Base-by-base conservation (phyloP, 768 basidiomycete species). In the Termitomyces sp. region DNA sequence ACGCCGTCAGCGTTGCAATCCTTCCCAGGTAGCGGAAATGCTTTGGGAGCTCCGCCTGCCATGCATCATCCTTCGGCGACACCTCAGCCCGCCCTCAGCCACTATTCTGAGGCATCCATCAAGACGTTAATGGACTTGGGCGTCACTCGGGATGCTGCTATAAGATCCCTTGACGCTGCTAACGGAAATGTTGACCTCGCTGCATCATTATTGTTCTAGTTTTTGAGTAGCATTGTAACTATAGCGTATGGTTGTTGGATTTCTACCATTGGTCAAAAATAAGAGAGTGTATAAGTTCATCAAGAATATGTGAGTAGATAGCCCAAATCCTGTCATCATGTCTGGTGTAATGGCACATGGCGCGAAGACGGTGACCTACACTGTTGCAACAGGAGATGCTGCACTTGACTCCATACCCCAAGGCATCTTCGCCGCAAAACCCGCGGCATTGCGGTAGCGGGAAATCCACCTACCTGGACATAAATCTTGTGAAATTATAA, bases 131-230 rank as follows among this genome's bases (percentile, higher is more conserved):
- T 94, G 75, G 82, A 80, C 47, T 77, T 98, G 1, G 96, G 96
- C 3, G 90, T 80, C 10, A 74, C 83, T 31, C 76, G 91, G 61
- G 88, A 94, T 55, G 73, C 85, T 26, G 96, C 96, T 1, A 83
- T 94, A 18, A 80, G 80, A 46, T 78, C 85, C 46, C 74, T 98
- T 59, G 82, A 88, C 14, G 89, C 91, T 4, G 81, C 92, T 0
- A 86, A 84, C 3, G 96, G 96, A 2, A 92, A 95, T 68, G 75
- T 93, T 22, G 93, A 97, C 60, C 76, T 90, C 24, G 95, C 95
- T 10, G 94, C 91, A 10, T 93, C 92, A 34, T 73, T 96, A 67
- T 68, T 97, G 55, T 98, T 98, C 68, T 86, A 68, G 65, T 50
- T n/a, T 41, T 32, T 48, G 32, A 36, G 50, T 46, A 59, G 37